These are phyloP conservation scores for Saccharomycopsis sp. DNA, from an alignment of 805 yeast genomes.

Conservation along the genomic window DNA sequence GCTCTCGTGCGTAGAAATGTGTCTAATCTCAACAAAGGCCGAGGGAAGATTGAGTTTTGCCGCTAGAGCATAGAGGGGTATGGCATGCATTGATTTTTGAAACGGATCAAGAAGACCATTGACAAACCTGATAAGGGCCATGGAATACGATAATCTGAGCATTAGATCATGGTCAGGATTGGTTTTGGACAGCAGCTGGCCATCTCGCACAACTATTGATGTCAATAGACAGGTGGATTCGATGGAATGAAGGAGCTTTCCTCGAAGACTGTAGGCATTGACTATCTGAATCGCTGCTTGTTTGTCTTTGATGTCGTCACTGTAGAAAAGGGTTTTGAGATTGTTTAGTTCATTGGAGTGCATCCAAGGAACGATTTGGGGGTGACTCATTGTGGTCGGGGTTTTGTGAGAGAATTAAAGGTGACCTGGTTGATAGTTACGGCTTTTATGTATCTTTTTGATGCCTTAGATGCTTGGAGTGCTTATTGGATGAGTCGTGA, in stretches of 20 bases:
- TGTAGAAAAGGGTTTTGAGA: constrained; percentile 48
- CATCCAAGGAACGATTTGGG: constrained; percentile 35
- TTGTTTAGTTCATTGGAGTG: constrained; percentile 36
- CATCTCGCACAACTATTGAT: constrained; percentile 42
- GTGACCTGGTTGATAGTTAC: too few species aligned
- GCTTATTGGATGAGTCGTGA: too few species aligned
- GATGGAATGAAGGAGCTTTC: constrained; percentile 63
- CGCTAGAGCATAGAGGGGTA: constrained; percentile 74
- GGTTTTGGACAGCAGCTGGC: background rate
- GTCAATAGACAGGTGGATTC: constrained; percentile 58
- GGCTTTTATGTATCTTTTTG: too few species aligned
- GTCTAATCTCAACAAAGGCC: constrained; percentile 83
- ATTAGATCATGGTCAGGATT: constrained; percentile 28
- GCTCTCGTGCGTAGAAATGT: constrained; percentile 83
- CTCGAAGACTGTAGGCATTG: constrained; percentile 49
- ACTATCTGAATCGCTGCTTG: constrained; percentile 45
- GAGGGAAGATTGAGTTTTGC: constrained; percentile 61
- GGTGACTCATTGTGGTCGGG: constrained; percentile 22
- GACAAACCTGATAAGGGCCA: constrained; percentile 78
- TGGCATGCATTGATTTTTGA: constrained; percentile 72
- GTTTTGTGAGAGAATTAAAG: too few species aligned
- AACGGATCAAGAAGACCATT: constrained; percentile 85
- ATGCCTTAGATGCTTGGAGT: too few species aligned
- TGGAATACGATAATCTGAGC: constrained; percentile 52
- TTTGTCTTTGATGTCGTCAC: constrained; percentile 28